These are phyloP conservation scores for Hymenochaete sp. DNA, from an alignment of 1,284 basidiomycete species.

Conservation along the genomic window DNA sequence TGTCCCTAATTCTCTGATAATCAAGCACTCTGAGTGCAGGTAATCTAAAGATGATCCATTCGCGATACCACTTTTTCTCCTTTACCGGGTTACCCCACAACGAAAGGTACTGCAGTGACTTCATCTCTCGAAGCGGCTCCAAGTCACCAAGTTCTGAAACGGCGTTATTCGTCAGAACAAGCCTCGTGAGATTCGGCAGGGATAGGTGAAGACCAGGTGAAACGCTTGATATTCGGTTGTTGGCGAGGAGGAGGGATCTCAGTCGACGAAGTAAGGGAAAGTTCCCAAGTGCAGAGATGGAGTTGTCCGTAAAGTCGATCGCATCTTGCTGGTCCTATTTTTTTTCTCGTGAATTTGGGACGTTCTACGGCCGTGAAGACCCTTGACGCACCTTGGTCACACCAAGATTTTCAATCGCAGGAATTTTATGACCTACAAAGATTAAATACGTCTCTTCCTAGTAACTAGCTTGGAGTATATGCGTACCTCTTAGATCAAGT, in stretches of 20 bases:
- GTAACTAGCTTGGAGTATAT: neutral
- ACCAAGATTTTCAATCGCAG: constrained; percentile 98
- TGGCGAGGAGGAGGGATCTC: constrained; percentile 73
- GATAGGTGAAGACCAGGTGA: constrained; percentile 75
- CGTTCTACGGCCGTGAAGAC: too few species aligned
- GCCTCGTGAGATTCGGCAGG: constrained; percentile 74
- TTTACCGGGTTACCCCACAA: constrained; percentile 87
- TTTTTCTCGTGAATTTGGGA: too few species aligned
- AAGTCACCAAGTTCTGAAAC: constrained; percentile 74
- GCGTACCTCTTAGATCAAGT: constrained; percentile 84
- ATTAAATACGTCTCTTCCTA: constrained; percentile 4
- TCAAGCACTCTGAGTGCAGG: constrained; percentile 88
- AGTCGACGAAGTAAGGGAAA: constrained; percentile 77
- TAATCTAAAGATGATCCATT: constrained; percentile 84
- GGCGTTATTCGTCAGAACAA: constrained; percentile 75
- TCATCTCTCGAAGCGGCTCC: constrained; percentile 75
- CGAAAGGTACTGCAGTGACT: constrained; percentile 72
- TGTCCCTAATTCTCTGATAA: constrained; percentile 93
- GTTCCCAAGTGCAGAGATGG: constrained; percentile 82
- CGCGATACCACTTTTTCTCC: constrained; percentile 93
- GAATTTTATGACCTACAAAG: constrained; percentile 84
- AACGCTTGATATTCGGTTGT: constrained; percentile 81
- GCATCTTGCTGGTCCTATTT: constrained; percentile 85
- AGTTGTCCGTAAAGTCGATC: constrained; percentile 95
- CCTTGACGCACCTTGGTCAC: constrained; percentile 72